Conservation (phyloP, 768 basidiomycete genomes). For the Leucogyrophana mollusca region DNA sequence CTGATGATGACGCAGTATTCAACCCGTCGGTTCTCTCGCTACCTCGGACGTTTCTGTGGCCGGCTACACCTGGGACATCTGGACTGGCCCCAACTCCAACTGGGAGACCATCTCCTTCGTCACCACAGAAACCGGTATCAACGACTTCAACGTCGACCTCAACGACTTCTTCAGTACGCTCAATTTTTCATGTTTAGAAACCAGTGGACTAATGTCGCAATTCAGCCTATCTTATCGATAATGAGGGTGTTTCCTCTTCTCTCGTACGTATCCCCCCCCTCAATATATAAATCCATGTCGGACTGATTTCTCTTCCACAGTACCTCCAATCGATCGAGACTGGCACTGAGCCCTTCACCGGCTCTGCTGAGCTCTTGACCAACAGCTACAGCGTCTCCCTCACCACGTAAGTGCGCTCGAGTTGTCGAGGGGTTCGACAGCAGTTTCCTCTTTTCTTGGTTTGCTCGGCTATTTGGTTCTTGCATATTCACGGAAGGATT, state of each 20-base stretch:
- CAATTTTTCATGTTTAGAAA: not conserved
- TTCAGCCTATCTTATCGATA: conserved; percentile 43
- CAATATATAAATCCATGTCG: not conserved
- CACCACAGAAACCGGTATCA: conserved; percentile 45
- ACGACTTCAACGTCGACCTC: conserved; percentile 49
- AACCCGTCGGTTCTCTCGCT: conserved; percentile 52
- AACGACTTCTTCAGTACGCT: conserved; percentile 53
- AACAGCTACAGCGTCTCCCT: conserved; percentile 40
- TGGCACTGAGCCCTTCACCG: conserved; percentile 56
- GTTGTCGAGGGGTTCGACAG: no score
- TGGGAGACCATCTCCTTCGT: conserved; percentile 61
- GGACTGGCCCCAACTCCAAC: conserved; percentile 51
- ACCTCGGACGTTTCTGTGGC: conserved; percentile 39
- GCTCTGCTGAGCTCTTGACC: conserved; percentile 45
- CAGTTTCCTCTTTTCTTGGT: no score
- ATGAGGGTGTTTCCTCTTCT: conserved; percentile 46
- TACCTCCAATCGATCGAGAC: conserved; percentile 54
- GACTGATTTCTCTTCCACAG: conserved; percentile 22
- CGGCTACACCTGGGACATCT: conserved; percentile 55
- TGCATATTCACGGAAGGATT: no score
- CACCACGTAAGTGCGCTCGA: conserved; percentile 4
- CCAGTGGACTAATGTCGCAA: not conserved
- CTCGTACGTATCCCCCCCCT: conserved; percentile 32
- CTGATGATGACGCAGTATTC: conserved; percentile 35
- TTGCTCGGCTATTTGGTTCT: no score